Evolutionary conservation across 139 green algal genomes (phyloP).

Genomic region (Auxenochlorella pyrenoidosa): DNA sequence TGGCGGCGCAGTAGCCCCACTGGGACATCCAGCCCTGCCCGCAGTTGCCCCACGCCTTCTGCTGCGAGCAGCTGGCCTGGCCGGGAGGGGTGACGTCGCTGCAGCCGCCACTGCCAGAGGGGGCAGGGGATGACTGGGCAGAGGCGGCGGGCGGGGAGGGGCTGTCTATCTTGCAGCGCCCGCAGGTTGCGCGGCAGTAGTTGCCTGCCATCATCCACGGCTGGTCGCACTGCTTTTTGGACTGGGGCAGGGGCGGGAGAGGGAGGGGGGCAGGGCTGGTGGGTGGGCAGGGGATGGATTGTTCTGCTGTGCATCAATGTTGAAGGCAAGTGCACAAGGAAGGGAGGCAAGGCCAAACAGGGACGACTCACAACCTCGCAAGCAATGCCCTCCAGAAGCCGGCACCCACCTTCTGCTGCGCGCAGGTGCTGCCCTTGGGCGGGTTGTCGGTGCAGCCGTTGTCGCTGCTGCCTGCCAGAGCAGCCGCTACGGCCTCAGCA

Average conservation of each 20-base stretch:
- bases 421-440: constrained; percentile 11
- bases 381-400: too few relatives aligned
- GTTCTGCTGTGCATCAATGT: too few relatives aligned
- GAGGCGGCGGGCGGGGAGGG: neutral
- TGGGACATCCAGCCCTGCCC: constrained; percentile 22
- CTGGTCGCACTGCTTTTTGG: constrained; percentile 9
- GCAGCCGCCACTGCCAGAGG: neutral
- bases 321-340: too few relatives aligned
- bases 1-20: constrained; percentile 39
- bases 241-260: neutral
- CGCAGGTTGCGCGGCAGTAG: constrained; percentile 31
- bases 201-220: constrained; percentile 21
- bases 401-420: constrained; percentile 16
- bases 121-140: neutral
- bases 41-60: constrained; percentile 51
- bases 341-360: too few relatives aligned
- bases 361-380: too few relatives aligned
- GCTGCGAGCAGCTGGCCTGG: constrained; percentile 36
- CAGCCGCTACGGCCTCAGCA: too few relatives aligned
- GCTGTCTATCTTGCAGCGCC: constrained; percentile 13
- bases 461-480: neutral
- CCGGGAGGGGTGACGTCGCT: constrained; percentile 14
- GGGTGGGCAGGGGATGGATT: too few relatives aligned
- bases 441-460: constrained; percentile 33
- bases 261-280: neutral